Percentiles rank a stretch among this genome's conserved stretches.
phyloP scores from a whole-genome alignment of 805 yeast species.

The Cyberlindnera mississippiensis region DNA sequence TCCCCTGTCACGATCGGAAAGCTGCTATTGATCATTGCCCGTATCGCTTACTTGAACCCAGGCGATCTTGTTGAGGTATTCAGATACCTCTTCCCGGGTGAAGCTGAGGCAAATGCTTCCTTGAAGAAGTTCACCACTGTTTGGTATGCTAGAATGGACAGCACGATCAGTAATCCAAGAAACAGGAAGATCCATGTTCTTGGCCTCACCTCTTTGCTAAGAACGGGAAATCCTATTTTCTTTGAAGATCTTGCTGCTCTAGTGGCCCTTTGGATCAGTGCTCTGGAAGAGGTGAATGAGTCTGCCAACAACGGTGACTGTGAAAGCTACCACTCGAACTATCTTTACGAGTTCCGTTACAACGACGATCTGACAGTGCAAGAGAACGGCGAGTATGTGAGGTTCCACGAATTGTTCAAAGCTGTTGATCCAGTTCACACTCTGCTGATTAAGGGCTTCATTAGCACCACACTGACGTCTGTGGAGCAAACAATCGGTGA shows the following conservation, averaged over 20 bases:
- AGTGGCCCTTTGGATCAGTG: conserved; percentile 43
- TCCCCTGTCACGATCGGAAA: conserved; percentile 31
- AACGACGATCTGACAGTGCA: conserved; percentile 21
- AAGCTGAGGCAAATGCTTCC: conserved; percentile 24
- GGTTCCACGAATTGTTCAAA: conserved; percentile 37
- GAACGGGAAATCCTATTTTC: conserved; percentile 32
- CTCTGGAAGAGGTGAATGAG: conserved; percentile 77
- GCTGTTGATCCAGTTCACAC: conserved; percentile 50
- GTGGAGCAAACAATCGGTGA: conserved; percentile 16
- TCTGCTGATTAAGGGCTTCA: conserved; percentile 43
- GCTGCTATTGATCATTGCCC: conserved; percentile 32
- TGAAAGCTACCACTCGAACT: conserved; percentile 45
- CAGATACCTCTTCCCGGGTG: conserved; percentile 28
- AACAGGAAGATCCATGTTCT: conserved; percentile 64
- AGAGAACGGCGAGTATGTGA: conserved; percentile 40
- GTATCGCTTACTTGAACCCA: conserved; percentile 34
- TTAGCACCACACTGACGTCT: conserved; percentile 30
- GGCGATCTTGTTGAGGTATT: conserved; percentile 24
- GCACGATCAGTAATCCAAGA: conserved; percentile 67
- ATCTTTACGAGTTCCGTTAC: conserved; percentile 29
- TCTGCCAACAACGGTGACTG: conserved; percentile 47
- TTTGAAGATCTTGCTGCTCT: conserved; percentile 30
- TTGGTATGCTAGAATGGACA: conserved; percentile 43
- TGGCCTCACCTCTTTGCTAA: conserved; percentile 52
- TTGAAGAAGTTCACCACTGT: conserved; percentile 30